Evolutionary conservation across 768 basidiomycete genomes (phyloP).

Genomic region (Macrolepiota albuminosa): DNA sequence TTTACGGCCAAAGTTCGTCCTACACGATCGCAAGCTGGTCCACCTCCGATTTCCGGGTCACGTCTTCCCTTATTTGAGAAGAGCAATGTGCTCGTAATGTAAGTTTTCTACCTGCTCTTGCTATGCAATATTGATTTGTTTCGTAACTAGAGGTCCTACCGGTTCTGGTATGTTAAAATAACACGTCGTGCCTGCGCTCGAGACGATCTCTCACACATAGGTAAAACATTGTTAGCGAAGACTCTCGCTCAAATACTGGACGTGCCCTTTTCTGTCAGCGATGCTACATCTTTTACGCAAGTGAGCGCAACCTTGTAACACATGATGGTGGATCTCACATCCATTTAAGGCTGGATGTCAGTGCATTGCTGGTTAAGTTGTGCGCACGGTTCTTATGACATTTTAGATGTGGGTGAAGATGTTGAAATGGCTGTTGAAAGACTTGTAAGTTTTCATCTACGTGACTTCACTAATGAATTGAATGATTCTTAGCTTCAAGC

Average conservation of each 20-base stretch:
- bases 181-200: neutral
- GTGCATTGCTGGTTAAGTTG: constrained; percentile 21
- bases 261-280: constrained; percentile 91
- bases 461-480: neutral
- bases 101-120: constrained; percentile 17
- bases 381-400: constrained; percentile 4
- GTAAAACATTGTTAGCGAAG: constrained; percentile 87
- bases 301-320: constrained; percentile 28
- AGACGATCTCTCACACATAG: constrained; percentile 27
- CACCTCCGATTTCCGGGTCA: constrained; percentile 36
- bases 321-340: neutral
- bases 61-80: constrained; percentile 76
- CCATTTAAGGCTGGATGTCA: constrained; percentile 61
- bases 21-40: constrained; percentile 36
- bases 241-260: constrained; percentile 90
- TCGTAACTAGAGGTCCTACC: constrained; percentile 62
- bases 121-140: neutral
- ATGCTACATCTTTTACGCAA: constrained; percentile 93
- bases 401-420: constrained; percentile 89
- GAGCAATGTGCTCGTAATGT: constrained; percentile 94
- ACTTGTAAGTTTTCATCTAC: constrained; percentile 44
- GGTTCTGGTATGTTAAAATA: constrained; percentile 57
- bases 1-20: constrained; percentile 61
- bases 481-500: constrained; percentile 67
- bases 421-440: constrained; percentile 90